These are phyloP conservation scores for Xylariaceae sp. DNA, from an alignment of 2,329 filamentous ascomycete genomes.

Conservation along the genomic window DNA sequence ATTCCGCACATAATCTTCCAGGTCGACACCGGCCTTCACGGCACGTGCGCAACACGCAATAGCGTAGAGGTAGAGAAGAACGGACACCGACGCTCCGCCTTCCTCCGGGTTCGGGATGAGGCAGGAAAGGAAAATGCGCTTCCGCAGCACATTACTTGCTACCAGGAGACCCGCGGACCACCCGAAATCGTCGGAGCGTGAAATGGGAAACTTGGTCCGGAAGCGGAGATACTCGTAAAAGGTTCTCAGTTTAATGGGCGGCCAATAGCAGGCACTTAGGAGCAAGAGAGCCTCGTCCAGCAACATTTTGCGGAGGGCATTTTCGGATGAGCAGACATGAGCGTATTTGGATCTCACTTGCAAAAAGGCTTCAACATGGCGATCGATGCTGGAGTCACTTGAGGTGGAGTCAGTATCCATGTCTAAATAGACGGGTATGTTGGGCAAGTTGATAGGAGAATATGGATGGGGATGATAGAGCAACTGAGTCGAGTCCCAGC, in stretches of 20 bases:
- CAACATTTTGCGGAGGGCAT: neutral
- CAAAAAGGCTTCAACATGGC: too few relatives aligned
- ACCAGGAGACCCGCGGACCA: constrained; percentile 1
- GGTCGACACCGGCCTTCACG: neutral
- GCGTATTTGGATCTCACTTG: too few relatives aligned
- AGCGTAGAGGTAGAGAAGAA: constrained; percentile 7
- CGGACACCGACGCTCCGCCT: too few relatives aligned
- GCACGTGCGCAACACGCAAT: neutral
- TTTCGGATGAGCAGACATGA: neutral
- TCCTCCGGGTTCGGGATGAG: neutral
- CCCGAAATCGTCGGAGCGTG: too few relatives aligned
- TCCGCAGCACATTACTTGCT: constrained; percentile 1
- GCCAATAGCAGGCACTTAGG: constrained; percentile 3
- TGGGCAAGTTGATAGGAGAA: too few relatives aligned
- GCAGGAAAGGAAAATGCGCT: neutral
- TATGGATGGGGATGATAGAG: too few relatives aligned
- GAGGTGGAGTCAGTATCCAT: neutral
- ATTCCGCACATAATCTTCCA: neutral
- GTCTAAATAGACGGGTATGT: too few relatives aligned
- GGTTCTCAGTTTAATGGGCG: neutral
- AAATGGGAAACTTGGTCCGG: neutral
- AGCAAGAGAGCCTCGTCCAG: constrained; percentile 9
- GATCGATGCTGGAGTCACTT: neutral
- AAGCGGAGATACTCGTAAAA: neutral
- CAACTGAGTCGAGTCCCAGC: too few relatives aligned